Conservation (phyloP, 139 green algal genomes). For the Micractinium conductrix region DNA sequence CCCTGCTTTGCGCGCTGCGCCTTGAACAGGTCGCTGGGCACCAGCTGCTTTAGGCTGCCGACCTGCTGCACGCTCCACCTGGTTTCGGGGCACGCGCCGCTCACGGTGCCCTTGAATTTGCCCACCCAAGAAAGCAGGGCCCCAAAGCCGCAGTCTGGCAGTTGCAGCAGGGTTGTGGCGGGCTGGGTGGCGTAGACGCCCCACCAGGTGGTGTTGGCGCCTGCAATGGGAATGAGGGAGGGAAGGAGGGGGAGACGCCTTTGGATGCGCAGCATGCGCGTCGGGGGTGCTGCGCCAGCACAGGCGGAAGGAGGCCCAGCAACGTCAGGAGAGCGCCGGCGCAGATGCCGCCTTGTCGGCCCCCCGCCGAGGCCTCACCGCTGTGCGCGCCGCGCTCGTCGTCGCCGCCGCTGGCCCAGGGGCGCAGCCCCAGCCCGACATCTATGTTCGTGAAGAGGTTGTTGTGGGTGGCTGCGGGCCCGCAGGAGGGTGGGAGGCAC, state of each 20-base stretch:
- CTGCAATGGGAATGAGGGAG: neutral
- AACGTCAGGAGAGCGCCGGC: too few relatives aligned
- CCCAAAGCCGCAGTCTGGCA: neutral
- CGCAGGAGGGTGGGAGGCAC: too few relatives aligned
- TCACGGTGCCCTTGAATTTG: neutral
- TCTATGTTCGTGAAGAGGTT: conserved; percentile 15
- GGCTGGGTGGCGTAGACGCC: neutral
- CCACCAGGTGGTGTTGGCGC: conserved; percentile 6
- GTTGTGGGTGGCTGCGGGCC: conserved; percentile 1
- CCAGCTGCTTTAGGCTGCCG: neutral
- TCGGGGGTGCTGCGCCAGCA: too few relatives aligned
- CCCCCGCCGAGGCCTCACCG: neutral
- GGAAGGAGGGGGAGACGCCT: too few relatives aligned
- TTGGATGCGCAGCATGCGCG: too few relatives aligned
- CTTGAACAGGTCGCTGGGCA: neutral
- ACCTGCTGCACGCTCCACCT: neutral
- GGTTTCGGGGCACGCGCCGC: neutral
- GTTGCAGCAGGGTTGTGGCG: neutral
- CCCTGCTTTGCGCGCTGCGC: neutral
- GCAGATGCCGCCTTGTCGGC: too few relatives aligned
- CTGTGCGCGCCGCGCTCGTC: neutral
- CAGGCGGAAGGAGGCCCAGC: too few relatives aligned
- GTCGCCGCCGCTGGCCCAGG: neutral
- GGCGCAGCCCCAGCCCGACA: neutral
- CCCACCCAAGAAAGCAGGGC: neutral